Conservation (phyloP, 1,284 basidiomycete genomes). For the Sporisorium graminicola region DNA sequence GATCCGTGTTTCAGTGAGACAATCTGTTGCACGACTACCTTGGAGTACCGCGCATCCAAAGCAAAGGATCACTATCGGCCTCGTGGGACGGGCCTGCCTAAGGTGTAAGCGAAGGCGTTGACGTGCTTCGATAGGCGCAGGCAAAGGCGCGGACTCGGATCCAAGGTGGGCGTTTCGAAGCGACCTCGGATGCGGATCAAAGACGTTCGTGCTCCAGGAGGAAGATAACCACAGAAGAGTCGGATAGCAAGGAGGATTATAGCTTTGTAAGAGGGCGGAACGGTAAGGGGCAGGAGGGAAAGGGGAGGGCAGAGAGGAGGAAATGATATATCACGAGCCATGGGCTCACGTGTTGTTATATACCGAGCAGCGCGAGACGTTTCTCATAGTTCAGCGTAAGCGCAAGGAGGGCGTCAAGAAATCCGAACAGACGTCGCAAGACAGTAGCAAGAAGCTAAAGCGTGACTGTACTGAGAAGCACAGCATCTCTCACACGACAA, state of each 20-base stretch:
- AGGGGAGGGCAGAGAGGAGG: not conserved
- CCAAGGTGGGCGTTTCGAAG: constrained; percentile 13
- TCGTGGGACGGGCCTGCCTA: not conserved
- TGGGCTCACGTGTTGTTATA: constrained; percentile 1
- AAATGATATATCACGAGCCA: constrained; percentile 29
- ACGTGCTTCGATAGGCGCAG: constrained; percentile 6
- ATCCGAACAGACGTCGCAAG: not conserved
- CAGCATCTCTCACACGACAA: not conserved
- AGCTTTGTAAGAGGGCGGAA: not conserved
- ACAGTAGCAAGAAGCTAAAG: not conserved
- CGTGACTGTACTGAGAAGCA: not conserved
- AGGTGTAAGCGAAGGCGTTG: constrained; percentile 16
- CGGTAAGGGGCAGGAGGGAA: not conserved
- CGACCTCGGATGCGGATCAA: constrained; percentile 16
- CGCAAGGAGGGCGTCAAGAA: not conserved
- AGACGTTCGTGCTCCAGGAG: no score
- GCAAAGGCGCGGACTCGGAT: constrained; percentile 27
- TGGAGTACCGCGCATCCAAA: not conserved
- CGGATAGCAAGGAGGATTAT: not conserved
- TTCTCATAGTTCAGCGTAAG: not conserved
- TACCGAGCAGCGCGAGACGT: not conserved
- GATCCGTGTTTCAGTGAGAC: constrained; percentile 7
- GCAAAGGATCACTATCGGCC: not conserved
- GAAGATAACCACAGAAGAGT: not conserved
- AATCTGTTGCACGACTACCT: not conserved